Evolutionary conservation across 108 stramenopile genomes (phyloP), one percentile per base, ranked within the genome.

Genomic region (Skeletonema costatum): DNA sequence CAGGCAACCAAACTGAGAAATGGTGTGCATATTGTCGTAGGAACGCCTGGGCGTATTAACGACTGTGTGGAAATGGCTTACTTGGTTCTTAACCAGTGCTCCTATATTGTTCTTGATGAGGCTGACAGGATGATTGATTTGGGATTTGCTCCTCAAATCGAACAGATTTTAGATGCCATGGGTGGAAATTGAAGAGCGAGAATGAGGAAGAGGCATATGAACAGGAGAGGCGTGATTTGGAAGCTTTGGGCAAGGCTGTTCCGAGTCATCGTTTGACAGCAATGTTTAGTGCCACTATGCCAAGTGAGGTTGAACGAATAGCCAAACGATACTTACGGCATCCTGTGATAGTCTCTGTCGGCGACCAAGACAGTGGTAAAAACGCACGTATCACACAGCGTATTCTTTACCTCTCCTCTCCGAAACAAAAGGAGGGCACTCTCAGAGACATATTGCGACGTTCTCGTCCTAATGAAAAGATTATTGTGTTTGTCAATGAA

Each of bases 211-310:
- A 92, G 73, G 87, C 94, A 13, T 94, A 96, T 75, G 42, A 80
- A 66, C 97, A 96, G 88, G 96, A 94, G 75, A 56, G 72, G 53
- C 78, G 83, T 62, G 90, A 92, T 71, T 68, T 87, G 74, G 66
- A 73, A 64, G 38, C 83, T 39, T 71, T 78, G 35, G 82, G 79
- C 17, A 31, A 71, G 21, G 85, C 39, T 38, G 83, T 92, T n/a
- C 87, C 92, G 5, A 64, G 73, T 38, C 85, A 93, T 84, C 87
- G 99, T 39, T 71, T 96, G 32, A 99, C 98, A 25, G 94, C 97
- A 44, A 98, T 99, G 98, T 99, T 99, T 81, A 85, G 86, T 72
- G 99, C 99, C 31, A 99, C 99, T 9, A 98, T 99, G 97, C 96
- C 99, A 1, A 53, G 77, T 39, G 98, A 96, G 51, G 97, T 99